A percentile compares a stretch with the other conserved stretches of the same genome.
phyloP scores from a whole-genome alignment of 192 early-diverging fungal genomes.

The Spizellomyces sp. region DNA sequence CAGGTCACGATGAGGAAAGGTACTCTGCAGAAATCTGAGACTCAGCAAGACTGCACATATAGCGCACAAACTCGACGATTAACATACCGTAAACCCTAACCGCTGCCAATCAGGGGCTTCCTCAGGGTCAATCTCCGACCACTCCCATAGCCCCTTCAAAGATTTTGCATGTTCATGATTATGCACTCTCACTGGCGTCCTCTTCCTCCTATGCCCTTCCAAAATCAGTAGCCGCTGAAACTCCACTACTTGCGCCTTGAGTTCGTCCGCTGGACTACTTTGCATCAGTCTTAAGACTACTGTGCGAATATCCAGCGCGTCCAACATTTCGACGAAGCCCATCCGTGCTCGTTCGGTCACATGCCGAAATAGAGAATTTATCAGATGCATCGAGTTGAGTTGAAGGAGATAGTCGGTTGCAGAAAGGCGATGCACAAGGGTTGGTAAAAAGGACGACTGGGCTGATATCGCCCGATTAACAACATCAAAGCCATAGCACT shows the following conservation, averaged over 20 bases:
- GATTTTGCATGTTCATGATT: constrained; percentile 53
- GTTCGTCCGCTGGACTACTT: constrained; percentile 61
- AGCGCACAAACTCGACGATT: background rate
- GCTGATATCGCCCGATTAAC: constrained; percentile 52
- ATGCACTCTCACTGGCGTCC: constrained; percentile 47
- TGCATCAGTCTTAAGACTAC: constrained; percentile 52
- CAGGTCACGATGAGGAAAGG: constrained; percentile 63
- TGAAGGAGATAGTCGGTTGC: constrained; percentile 65
- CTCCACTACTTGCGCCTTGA: constrained; percentile 60
- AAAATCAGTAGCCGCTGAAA: constrained; percentile 65
- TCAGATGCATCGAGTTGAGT: constrained; percentile 62
- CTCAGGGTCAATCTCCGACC: constrained; percentile 47
- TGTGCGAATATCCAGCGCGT: constrained; percentile 50
- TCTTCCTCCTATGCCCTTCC: constrained; percentile 57
- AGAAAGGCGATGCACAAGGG: constrained; percentile 61
- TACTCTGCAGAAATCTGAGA: constrained; percentile 43
- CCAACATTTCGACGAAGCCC: constrained; percentile 51
- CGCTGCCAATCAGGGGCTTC: constrained; percentile 56
- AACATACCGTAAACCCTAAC: constrained; percentile 67
- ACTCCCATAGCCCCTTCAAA: constrained; percentile 60
- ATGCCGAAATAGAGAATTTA: constrained; percentile 66
- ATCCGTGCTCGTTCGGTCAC: constrained; percentile 56
- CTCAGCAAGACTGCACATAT: background rate
- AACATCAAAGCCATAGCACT: constrained; percentile 57
- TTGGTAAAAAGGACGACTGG: constrained; percentile 47